These are phyloP conservation scores for Nemania serpens DNA, from an alignment of 2,329 filamentous ascomycete species.

Conservation along the genomic window DNA sequence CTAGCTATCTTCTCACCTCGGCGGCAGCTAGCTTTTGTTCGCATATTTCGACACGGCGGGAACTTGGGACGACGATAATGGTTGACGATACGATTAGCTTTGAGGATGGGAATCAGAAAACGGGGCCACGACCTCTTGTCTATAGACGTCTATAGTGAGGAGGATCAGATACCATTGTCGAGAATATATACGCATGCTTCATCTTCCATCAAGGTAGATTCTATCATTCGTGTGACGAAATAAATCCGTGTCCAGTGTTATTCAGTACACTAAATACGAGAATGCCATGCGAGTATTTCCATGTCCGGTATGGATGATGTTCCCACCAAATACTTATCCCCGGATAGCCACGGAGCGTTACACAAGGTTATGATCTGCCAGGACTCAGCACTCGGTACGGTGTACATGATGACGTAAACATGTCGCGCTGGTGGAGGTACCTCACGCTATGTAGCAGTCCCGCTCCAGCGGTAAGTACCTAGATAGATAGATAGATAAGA, in stretches of 20 bases:
- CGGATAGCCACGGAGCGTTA: background rate
- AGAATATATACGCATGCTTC: slow-evolving; percentile 26
- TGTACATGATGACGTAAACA: background rate
- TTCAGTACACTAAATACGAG: too few relatives aligned
- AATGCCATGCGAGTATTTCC: too few relatives aligned
- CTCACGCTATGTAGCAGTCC: background rate
- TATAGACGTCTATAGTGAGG: background rate
- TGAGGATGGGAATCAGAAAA: slow-evolving; percentile 2
- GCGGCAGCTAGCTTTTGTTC: too few relatives aligned
- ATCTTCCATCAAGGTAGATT: background rate
- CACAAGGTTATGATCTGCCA: background rate
- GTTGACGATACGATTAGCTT: slow-evolving; percentile 26
- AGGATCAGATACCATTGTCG: slow-evolving; percentile 21
- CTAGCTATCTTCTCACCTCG: too few relatives aligned
- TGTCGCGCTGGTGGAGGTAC: background rate
- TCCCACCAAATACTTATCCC: too few relatives aligned
- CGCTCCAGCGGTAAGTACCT: background rate
- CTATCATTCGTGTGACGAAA: background rate
- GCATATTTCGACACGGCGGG: slow-evolving; percentile 10
- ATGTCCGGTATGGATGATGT: too few relatives aligned
- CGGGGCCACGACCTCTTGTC: background rate
- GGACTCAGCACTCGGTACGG: too few relatives aligned
- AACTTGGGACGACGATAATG: slow-evolving; percentile 27
- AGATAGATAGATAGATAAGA: background rate
- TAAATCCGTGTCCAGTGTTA: background rate